Conservation (phyloP, 768 basidiomycete species). For the Lactarius quietus region DNA sequence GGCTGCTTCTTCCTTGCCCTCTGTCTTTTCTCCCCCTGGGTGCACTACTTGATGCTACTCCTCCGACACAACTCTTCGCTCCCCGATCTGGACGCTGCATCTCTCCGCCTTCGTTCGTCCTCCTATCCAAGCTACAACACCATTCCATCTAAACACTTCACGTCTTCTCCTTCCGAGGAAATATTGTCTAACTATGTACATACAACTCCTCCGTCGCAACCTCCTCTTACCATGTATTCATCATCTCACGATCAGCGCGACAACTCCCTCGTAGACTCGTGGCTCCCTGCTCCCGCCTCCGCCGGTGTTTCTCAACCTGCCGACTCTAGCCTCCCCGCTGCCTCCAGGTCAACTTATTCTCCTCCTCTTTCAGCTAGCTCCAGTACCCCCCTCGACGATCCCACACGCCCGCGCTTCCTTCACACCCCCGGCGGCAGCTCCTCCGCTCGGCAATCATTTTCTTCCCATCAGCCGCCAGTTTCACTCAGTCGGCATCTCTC, state of each 20-base stretch:
- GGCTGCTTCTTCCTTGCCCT: constrained; percentile 26
- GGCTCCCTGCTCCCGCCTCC: constrained; percentile 10
- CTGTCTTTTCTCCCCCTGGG: constrained; percentile 25
- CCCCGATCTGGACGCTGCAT: constrained; percentile 24
- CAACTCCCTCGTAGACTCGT: constrained; percentile 14
- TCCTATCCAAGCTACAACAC: constrained; percentile 25
- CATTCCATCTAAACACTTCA: constrained; percentile 24
- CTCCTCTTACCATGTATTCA: constrained; percentile 18
- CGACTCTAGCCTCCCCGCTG: constrained; percentile 1
- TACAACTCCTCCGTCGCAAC: constrained; percentile 17
- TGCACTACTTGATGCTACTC: constrained; percentile 24
- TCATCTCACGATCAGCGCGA: constrained; percentile 23
- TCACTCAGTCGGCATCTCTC: constrained; percentile 16
- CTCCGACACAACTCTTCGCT: constrained; percentile 19
- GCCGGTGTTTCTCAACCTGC: constrained; percentile 15
- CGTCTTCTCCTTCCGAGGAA: constrained; percentile 21
- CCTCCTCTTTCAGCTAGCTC: constrained; percentile 2
- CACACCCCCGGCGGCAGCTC: constrained; percentile 14
- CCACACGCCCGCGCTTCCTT: constrained; percentile 18
- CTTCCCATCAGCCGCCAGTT: constrained; percentile 7
- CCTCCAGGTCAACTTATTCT: constrained; percentile 5
- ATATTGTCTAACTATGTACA: constrained; percentile 23
- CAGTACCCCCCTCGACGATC: not conserved
- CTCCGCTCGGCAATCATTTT: constrained; percentile 5
- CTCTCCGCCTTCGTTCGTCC: constrained; percentile 19